Conservation (phyloP, 2,329 filamentous ascomycete genomes). For the Knufia fluminis region DNA sequence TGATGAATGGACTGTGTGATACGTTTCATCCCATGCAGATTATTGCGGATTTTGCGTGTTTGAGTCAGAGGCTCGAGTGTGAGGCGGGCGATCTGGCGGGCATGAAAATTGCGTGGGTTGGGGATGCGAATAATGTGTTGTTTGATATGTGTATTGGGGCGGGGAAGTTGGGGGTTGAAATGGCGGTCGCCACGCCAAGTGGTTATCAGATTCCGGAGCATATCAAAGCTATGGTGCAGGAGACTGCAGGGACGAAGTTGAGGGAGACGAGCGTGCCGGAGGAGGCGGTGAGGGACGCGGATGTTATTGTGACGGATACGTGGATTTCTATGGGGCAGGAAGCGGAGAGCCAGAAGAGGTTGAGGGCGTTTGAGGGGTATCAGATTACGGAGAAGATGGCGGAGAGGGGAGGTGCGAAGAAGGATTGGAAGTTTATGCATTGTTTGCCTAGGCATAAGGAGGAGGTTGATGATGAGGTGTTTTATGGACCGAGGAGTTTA, state of each 20-base stretch:
- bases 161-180: slow-evolving; percentile 74
- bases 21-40: slow-evolving; percentile 90
- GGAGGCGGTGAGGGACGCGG: slow-evolving; percentile 73
- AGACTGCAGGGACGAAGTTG: slow-evolving; percentile 54
- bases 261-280: slow-evolving; percentile 70
- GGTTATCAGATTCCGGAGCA: slow-evolving; percentile 70
- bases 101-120: slow-evolving; percentile 89
- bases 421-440: slow-evolving; percentile 96
- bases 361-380: slow-evolving; percentile 79
- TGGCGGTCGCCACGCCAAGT: slow-evolving; percentile 76
- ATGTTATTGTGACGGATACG: slow-evolving; percentile 90
- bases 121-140: slow-evolving; percentile 93
- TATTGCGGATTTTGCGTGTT: slow-evolving; percentile 86
- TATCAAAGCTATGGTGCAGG: slow-evolving; percentile 65
- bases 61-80: slow-evolving; percentile 63
- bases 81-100: slow-evolving; percentile 58
- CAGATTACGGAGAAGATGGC: slow-evolving; percentile 85
- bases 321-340: slow-evolving; percentile 99
- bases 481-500: slow-evolving; percentile 74
- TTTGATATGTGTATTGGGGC: slow-evolving; percentile 86
- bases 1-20: slow-evolving; percentile 82
- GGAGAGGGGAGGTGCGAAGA: slow-evolving; percentile 72
- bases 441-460: slow-evolving; percentile 86
- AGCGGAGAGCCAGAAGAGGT: slow-evolving; percentile 63
- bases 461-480: slow-evolving; percentile 90